phyloP scores from a whole-genome alignment of 305 asterid genomes.

The Fraxinus velutina region DNA sequence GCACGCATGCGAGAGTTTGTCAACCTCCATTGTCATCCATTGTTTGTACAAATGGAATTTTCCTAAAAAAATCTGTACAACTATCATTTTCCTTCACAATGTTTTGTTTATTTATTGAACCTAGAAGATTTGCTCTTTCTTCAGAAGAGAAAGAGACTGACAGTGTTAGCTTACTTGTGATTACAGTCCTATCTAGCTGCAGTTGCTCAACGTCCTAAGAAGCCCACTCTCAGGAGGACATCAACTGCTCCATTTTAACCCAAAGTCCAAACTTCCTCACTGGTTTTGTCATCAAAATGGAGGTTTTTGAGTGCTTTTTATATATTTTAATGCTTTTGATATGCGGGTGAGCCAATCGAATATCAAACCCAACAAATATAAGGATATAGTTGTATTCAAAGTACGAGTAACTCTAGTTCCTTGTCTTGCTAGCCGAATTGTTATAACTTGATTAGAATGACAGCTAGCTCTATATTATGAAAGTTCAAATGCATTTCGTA shows the following conservation, averaged over 20 bases:
- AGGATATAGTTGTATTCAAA: background rate
- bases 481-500: background rate
- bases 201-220: slow-evolving; percentile 11
- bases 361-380: background rate
- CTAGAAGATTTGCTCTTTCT: background rate
- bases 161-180: background rate
- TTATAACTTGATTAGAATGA: background rate
- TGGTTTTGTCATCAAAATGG: background rate
- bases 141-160: background rate
- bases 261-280: background rate
- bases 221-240: slow-evolving; percentile 7
- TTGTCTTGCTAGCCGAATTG: background rate
- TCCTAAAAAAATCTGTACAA: too few species aligned
- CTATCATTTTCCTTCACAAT: too few species aligned
- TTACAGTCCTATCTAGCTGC: slow-evolving; percentile 10
- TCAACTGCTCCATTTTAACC: slow-evolving; percentile 23
- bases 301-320: background rate
- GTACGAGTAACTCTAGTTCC: background rate
- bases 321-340: background rate
- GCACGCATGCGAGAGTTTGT: too few species aligned
- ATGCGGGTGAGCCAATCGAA: background rate
- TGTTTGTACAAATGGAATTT: too few species aligned
- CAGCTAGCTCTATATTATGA: background rate
- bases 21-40: too few species aligned
- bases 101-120: background rate